phyloP scores from a whole-genome alignment of 2,329 filamentous ascomycete genomes.

The Sclerotinia borealis region DNA sequence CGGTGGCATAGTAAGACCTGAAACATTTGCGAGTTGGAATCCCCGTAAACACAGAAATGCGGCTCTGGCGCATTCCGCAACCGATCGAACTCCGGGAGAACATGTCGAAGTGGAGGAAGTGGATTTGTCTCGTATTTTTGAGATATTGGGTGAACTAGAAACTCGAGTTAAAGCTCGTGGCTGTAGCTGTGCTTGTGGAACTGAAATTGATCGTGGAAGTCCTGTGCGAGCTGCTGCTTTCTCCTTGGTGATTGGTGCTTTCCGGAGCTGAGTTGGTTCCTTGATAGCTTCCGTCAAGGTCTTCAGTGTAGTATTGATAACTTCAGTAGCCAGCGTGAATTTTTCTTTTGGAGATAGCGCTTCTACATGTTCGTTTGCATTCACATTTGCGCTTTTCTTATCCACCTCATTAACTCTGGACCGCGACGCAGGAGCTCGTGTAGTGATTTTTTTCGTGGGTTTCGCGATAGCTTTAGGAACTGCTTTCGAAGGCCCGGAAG shows the following conservation, averaged over 20 bases:
- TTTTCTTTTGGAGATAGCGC: slow-evolving; percentile 52
- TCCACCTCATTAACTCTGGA: slow-evolving; percentile 21
- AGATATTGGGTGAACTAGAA: slow-evolving; percentile 50
- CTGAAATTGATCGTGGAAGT: slow-evolving; percentile 49
- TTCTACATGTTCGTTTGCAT: slow-evolving; percentile 32
- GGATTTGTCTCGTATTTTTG: slow-evolving; percentile 37
- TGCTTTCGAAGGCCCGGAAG: slow-evolving; percentile 1
- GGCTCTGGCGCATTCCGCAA: slow-evolving; percentile 57
- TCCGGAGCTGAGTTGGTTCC: slow-evolving; percentile 26
- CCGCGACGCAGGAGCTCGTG: slow-evolving; percentile 19
- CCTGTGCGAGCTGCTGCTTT: slow-evolving; percentile 37
- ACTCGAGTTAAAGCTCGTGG: slow-evolving; percentile 56
- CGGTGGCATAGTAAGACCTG: slow-evolving; percentile 49
- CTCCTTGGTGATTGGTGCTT: slow-evolving; percentile 31
- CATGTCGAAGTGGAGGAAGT: slow-evolving; percentile 33
- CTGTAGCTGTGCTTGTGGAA: slow-evolving; percentile 56
- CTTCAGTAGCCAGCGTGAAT: slow-evolving; percentile 62
- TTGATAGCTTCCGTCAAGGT: slow-evolving; percentile 62
- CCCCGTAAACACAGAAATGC: slow-evolving; percentile 61
- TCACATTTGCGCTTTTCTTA: slow-evolving; percentile 22
- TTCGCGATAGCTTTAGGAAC: slow-evolving; percentile 15
- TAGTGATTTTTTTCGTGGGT: slow-evolving; percentile 3
- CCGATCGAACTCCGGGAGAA: slow-evolving; percentile 33
- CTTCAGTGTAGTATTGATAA: slow-evolving; percentile 66
- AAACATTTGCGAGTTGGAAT: slow-evolving; percentile 44